These are phyloP conservation scores for Tranzscheliella williamsii DNA, from an alignment of 1,284 basidiomycete genomes.

Conservation along the genomic window DNA sequence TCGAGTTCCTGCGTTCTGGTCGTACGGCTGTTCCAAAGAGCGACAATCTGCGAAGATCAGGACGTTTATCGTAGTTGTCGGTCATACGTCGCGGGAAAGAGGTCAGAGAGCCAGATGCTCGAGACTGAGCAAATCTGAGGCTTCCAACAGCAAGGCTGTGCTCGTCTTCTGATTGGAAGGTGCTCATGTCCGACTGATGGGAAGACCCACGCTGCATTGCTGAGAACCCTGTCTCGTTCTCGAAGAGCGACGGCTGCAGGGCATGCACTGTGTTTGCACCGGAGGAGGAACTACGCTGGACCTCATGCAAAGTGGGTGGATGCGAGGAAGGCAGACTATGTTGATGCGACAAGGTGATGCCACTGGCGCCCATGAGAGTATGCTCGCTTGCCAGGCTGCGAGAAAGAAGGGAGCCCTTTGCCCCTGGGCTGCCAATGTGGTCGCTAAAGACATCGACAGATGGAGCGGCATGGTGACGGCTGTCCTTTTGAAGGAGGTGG, in stretches of 20 bases:
- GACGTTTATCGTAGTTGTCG: conserved; percentile 7
- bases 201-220: not conserved
- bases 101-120: conserved; percentile 10
- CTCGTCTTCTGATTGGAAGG: conserved; percentile 2
- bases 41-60: conserved; percentile 16
- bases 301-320: too few species aligned
- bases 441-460: conserved; percentile 43
- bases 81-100: conserved; percentile 8
- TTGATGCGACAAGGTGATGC: conserved; percentile 34
- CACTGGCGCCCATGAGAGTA: conserved; percentile 42
- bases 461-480: conserved; percentile 36
- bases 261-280: not conserved
- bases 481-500: conserved; percentile 37
- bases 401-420: conserved; percentile 23
- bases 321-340: not conserved
- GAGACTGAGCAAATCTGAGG: conserved; percentile 37
- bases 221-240: too few species aligned
- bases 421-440: conserved; percentile 29
- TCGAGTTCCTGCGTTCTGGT: conserved; percentile 30
- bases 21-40: conserved; percentile 23
- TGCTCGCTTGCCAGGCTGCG: conserved; percentile 44
- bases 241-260: too few species aligned
- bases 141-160: conserved; percentile 40
- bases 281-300: not conserved
- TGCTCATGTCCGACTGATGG: not conserved